A percentile compares a stretch with the other conserved stretches of the same genome.
These are phyloP conservation scores for Sorghum bicolor DNA, from an alignment of 176 grass and related monocot genomes.

Conservation along the genomic window Sorghum_bicolor_NCBIv3 NC_012879.2:9459001-9459500, in stretches of 20 bases:
- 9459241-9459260: conserved; percentile 55
- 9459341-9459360: conserved; percentile 17
- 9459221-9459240: conserved; percentile 62
- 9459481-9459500: conserved; percentile 48
- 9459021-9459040: conserved; percentile 67
- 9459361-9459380: conserved; percentile 45
- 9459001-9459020: conserved; percentile 44
- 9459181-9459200: conserved; percentile 34
- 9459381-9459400: conserved; percentile 68
- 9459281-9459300: conserved; percentile 22
- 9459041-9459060: conserved; percentile 66
- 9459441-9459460: conserved; percentile 45
- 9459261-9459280: conserved; percentile 30
- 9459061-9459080: conserved; percentile 88
- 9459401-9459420: conserved; percentile 41
- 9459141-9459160: conserved; percentile 36
- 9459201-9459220: conserved; percentile 19
- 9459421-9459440: conserved; percentile 41
- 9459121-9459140: conserved; percentile 39
- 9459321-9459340: background rate
- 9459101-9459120: conserved; percentile 65
- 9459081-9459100: conserved; percentile 47
- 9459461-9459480: conserved; percentile 30
- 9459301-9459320: conserved; percentile 35
- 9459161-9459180: conserved; percentile 15